Base-by-base conservation (phyloP, 192 early-diverging fungal species). In the Obelidium mucronatum region DNA sequence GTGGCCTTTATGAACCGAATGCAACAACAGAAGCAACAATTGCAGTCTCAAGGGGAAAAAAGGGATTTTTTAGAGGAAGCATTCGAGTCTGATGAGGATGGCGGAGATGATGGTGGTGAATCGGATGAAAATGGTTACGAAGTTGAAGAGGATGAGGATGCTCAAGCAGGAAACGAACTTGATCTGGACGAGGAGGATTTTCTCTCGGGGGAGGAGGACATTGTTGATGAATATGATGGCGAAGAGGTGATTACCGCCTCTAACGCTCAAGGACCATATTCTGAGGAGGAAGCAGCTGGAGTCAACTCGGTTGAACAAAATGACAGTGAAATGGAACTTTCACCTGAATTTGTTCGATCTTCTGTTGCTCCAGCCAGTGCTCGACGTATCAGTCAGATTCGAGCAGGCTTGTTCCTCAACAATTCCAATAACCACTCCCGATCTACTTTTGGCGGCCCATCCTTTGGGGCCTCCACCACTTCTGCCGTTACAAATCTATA, bases 201-300 rank as follows among this genome's bases (percentile, higher is more conserved):
- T 37, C 42, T 48, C 11, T 48, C 44, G 44, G 44, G 44, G 44
- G 44, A 60, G 26, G 77, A 78, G 28, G 73, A 76, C 36, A 60
- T 44, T 83, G 53, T 74, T 72, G 40, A 85, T 74, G 53, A 85
- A 80, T 52, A 79, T 36, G 62, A 58, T 22, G n/a, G n/a, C n/a
- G 55, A 58, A 53, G 73, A 75, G 60, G 73, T 36, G 36, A 63
- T 17, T 39, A 28, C 76, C 31, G 35, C 52, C 17, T 54, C 55
- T 24, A 26, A 8, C 24, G 26, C 5, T 26, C 17, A 58, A 31
- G 55, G 30, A 26, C 44, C 19, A 15, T 48, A 48, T 48, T 58
- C 30, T 22, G 8, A 8, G 8, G 55, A 58, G 24, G 55, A 15
- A 24, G 52, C 28, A 59, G 48, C 11, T 66, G 31, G 44, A 56